Evolutionary conservation across 176 grass and related monocot genomes (phyloP).

Genomic region (Musa beccarii): DNA sequence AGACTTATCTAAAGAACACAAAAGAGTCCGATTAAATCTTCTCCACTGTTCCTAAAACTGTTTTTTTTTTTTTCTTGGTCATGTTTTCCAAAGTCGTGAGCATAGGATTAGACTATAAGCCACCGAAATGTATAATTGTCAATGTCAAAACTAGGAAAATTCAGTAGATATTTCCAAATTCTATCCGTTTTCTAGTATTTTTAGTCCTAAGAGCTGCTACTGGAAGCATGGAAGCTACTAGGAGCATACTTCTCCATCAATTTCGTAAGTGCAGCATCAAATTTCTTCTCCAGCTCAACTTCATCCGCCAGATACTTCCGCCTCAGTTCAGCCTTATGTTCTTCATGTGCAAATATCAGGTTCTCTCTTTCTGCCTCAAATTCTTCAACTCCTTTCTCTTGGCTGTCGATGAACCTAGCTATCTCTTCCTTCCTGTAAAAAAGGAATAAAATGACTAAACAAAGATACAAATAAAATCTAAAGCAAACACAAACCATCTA

Average conservation of each 20-base stretch:
- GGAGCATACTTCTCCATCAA: conserved; percentile 71
- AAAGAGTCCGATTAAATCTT: too few species aligned
- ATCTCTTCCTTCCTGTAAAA: conserved; percentile 48
- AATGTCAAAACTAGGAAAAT: background rate
- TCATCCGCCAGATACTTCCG: conserved; percentile 55
- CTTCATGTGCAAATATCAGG: conserved; percentile 38
- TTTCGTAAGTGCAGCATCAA: conserved; percentile 32
- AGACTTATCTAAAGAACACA: too few species aligned
- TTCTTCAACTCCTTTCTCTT: conserved; percentile 50
- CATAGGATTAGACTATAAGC: too few species aligned
- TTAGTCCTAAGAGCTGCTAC: background rate
- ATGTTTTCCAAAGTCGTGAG: too few species aligned
- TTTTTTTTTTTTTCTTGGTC: too few species aligned
- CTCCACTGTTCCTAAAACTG: too few species aligned
- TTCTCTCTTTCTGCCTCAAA: conserved; percentile 45
- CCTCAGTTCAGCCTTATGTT: conserved; percentile 42
- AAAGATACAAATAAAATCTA: background rate
- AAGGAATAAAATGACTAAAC: background rate
- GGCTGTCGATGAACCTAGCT: conserved; percentile 46
- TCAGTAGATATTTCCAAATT: background rate
- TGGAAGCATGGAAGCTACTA: conserved; percentile 40
- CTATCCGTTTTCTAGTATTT: background rate
- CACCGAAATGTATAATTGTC: too few species aligned
- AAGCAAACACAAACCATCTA: too few species aligned
- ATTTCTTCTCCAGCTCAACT: conserved; percentile 42